Base-by-base conservation (phyloP, 2,329 filamentous ascomycete genomes). In the Fusarium chaquense region DNA sequence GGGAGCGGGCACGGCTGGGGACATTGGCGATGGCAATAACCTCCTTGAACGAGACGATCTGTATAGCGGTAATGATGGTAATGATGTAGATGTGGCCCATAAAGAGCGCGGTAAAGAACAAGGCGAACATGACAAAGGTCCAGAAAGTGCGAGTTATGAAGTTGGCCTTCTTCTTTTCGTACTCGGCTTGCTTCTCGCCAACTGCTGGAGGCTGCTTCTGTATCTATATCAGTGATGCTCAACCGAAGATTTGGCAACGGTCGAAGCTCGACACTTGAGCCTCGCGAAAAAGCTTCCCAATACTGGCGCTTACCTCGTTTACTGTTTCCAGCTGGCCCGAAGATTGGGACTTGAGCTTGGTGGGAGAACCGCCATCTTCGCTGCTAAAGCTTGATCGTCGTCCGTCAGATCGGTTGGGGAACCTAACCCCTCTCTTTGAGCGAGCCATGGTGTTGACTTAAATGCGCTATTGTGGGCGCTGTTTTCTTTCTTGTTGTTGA, bases 31-130 rank as follows among this genome's bases (percentile, higher is more conserved):
- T 98, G 69, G 95, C 94, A 78, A 99, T 98, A 76, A 99, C 96
- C 82, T 99, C 96, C 84, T 98, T 98, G 89, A 98, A 99, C 59
- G 93, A 98, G 74, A 99, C 88, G 79, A 99, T 95, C 82, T 99
- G 96, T 65, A 99, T 87, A 50, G 92, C 92, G 30, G 96, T 98
- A 74, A 98, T 92, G 78, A 98, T 90, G 75, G 90, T 90, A 78
- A 99, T 93, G 79, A 99, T 92, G 85, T 98, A 99, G 79, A 99
- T 94, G 82, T 99, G 96, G 66, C 96, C 96, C 76, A 94, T 93
- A 83, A 98, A 97, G 81, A 99, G 92, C 70, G 93, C 89, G 60
- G 89, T 87, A 82, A 98, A 98, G 87, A 99, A 99, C 76, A 89
- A 87, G 57, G 85, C 92, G 75, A 99, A 97, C 96, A 99, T 99